A percentile compares a stretch with the other conserved stretches of the same genome.
Evolutionary conservation across 257 asterid species (phyloP).

Genomic region (Solanum verrucosum): DNA sequence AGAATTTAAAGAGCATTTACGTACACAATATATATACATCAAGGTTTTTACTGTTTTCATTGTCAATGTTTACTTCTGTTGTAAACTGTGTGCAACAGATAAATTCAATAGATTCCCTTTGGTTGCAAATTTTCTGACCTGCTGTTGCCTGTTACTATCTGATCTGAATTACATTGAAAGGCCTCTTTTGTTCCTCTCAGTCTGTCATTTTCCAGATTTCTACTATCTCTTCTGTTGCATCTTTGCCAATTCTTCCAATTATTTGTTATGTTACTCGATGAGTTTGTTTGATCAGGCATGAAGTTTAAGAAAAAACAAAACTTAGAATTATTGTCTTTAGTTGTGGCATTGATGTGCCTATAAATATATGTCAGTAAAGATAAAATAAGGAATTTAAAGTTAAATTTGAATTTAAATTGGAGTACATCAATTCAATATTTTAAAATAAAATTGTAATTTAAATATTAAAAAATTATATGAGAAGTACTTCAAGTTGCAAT

Average conservation of each 20-base stretch:
- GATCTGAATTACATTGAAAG: not conserved
- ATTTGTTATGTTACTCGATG: not conserved
- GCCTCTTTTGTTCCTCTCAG: not conserved
- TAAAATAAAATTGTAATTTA: not conserved
- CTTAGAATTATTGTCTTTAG: not conserved
- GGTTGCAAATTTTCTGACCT: not conserved
- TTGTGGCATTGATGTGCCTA: not conserved
- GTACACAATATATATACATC: not conserved
- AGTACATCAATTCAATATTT: not conserved
- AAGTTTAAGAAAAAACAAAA: not conserved
- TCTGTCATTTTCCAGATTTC: not conserved
- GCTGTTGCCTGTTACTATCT: constrained; percentile 15
- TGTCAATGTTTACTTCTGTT: not conserved
- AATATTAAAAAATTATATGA: not conserved
- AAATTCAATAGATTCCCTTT: constrained; percentile 14
- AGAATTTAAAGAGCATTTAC: not conserved
- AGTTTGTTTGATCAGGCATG: not conserved
- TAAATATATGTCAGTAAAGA: not conserved
- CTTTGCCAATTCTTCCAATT: not conserved
- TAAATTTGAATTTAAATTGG: not conserved
- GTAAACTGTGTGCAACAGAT: constrained; percentile 18
- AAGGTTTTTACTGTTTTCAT: constrained; percentile 5
- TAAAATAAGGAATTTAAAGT: no score
- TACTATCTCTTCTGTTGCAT: not conserved
- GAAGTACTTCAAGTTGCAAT: not conserved